Evolutionary conservation across 1,284 basidiomycete species (phyloP).

Genomic region (Fereydounia khargensis): DNA sequence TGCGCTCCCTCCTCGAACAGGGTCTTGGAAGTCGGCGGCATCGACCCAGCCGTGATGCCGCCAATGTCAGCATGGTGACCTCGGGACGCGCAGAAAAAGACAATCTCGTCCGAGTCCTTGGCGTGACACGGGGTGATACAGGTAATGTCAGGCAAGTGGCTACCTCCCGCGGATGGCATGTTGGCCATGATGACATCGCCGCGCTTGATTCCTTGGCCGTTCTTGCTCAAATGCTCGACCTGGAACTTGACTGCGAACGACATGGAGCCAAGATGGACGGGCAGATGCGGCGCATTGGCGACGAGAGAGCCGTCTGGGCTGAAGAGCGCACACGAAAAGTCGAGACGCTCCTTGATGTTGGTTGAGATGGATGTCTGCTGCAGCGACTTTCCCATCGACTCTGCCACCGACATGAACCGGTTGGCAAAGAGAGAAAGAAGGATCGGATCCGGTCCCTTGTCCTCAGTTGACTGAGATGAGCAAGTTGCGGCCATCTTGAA

Average conservation of each 20-base stretch:
- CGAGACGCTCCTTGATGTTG: conserved; percentile 84
- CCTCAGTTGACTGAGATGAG: no score
- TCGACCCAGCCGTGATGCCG: conserved; percentile 76
- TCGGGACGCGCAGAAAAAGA: conserved; percentile 87
- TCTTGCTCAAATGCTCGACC: conserved; percentile 67
- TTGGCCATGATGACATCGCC: conserved; percentile 90
- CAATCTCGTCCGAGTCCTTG: conserved; percentile 66
- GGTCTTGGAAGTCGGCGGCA: conserved; percentile 87
- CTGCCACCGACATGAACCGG: conserved; percentile 86
- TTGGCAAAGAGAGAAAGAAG: conserved; percentile 84
- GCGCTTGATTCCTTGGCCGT: conserved; percentile 63
- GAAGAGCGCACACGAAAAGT: conserved; percentile 84
- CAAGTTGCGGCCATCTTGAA: conserved; percentile 1
- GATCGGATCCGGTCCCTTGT: conserved; percentile 71
- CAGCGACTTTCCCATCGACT: conserved; percentile 85
- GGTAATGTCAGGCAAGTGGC: conserved; percentile 70
- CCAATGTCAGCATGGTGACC: conserved; percentile 69
- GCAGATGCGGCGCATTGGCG: conserved; percentile 81
- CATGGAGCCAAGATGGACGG: conserved; percentile 64
- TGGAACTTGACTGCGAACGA: conserved; percentile 82
- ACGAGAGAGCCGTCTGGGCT: conserved; percentile 85
- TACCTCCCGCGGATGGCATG: conserved; percentile 79
- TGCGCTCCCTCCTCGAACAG: conserved; percentile 92
- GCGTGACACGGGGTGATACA: conserved; percentile 85
- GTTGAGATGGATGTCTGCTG: conserved; percentile 84